Evolutionary conservation across 345 rosid species (phyloP), one percentile per base, ranked within the genome.

Genomic region (Abelmoschus esculentus): DNA sequence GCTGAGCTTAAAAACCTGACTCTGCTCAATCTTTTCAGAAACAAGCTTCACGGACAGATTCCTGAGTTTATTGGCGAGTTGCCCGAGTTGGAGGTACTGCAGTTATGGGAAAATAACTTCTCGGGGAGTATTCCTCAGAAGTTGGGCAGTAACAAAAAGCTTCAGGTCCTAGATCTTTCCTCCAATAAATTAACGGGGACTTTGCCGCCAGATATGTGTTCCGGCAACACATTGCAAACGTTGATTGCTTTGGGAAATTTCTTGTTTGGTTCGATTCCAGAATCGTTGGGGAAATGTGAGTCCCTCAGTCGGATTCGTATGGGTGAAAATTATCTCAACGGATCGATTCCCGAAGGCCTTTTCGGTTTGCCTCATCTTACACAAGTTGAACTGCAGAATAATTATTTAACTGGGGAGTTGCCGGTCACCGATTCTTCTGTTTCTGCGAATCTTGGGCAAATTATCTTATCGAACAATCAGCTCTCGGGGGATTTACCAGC

Each of bases 31-130:
- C 89, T 92, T 49, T 92, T 92, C 58, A 78, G 96, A 66, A 92
- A 92, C 87, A 88, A 87, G 71, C 91, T 92, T 5, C 82, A 90
- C 73, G 92, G 98, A 0, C 82, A 81, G 26, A 88, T 92, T 70
- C 98, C 96, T 6, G 89, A 85, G 77, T 88, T 88, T 59, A 79
- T 92, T 70, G 96, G 87, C 14, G 90, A 84, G 2, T 55, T 92
- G 29, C 96, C 98, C 34, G 67, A 75, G 78, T 89, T 90, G 7
- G 87, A 92, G 70, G 98, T 92, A 70, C 67, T 92, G 61, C 98
- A 90, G 86, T 66, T 92, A n/a, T 92, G 98, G 96, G 98, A 90
- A 47, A 92, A 92, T 59, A 90, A 90, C 68, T 88, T 92, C 81
- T 90, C 98, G 2, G 92, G 89, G 34, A 87, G 81, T 26, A 86